Base-by-base conservation (phyloP, 176 grass and related monocot species). In the Zizania latifolia region DNA sequence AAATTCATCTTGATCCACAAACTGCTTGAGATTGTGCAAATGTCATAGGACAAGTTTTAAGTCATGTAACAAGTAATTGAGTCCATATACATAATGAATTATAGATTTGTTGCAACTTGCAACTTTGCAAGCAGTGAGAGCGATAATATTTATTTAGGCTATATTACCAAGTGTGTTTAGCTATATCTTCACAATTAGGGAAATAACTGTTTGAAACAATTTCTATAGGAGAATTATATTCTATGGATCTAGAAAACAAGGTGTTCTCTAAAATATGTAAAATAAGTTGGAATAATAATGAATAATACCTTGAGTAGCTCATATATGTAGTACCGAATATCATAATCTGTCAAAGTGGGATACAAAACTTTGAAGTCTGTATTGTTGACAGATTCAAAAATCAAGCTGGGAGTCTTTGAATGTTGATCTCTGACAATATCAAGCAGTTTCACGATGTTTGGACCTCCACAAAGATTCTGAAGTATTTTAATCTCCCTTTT, bases 401-500 rank as follows among this genome's bases (percentile, higher is more conserved):
- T 88, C 65, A 99, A 75, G 74, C 92, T 99, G 16, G 96, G 92
- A 60, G 92, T 99, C 78, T 99, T 95, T 35, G 96, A 94, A 82
- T 99, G 86, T 66, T 94, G 86, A 50, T 99, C 96, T 81, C 96
- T 89, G 44, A 99, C 89, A 84, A 99, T 92, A 81, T 99, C 92
- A 72, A 95, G 72, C 55, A 99, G 72, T 60, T 99, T 95, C 29
- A 99, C 84, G 46, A 99, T 83, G 74, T 99, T 99, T 71, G 96
- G 86, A 62, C 96, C 96, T 26, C 96, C 96, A 82, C 89, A 90
- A 36, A 99, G 87, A 82, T 99, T 99, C 78, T 99, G 92, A 67
- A 99, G 91, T 90, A 99, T 99, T 92, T 99, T 99, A 41, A 90
- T 92, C 88, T 99, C 96, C 76, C 96, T 99, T 82, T 95, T 99